These are phyloP conservation scores for Cercospora berteroae DNA, from an alignment of 2,329 filamentous ascomycete genomes.

Conservation along the genomic window DNA sequence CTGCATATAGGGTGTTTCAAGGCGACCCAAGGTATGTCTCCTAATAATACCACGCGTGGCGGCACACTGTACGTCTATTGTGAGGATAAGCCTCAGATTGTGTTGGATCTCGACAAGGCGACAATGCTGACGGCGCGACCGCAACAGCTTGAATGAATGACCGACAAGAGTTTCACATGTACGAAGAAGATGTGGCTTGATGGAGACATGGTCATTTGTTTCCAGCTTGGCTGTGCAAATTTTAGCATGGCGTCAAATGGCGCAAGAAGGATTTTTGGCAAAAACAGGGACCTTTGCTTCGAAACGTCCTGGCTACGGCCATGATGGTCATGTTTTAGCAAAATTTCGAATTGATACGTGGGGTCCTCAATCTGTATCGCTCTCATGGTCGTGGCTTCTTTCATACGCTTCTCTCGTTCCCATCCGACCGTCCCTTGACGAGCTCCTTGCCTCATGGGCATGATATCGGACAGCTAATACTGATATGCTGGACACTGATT, in stretches of 20 bases:
- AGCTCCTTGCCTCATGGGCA: not conserved
- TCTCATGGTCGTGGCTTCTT: not conserved
- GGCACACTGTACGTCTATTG: not conserved
- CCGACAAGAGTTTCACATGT: not conserved
- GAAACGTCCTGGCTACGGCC: not conserved
- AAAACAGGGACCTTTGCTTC: not conserved
- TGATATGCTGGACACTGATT: not conserved
- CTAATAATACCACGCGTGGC: not conserved
- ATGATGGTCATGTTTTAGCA: not conserved
- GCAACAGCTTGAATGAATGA: not conserved
- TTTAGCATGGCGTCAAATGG: not conserved
- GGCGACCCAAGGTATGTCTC: constrained; percentile 20
- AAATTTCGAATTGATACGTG: not conserved
- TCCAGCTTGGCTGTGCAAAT: not conserved
- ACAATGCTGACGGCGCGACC: not conserved
- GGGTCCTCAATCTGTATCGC: not conserved
- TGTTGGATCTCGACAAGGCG: not conserved
- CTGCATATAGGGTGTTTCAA: constrained; percentile 17
- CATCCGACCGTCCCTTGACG: not conserved
- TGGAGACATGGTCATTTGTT: not conserved
- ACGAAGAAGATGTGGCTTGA: not conserved
- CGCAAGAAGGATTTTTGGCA: not conserved
- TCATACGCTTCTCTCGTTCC: not conserved
- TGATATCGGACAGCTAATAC: not conserved
- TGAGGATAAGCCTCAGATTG: not conserved